Conservation (phyloP, 768 basidiomycete genomes). For the Mycena epipterygia region DNA sequence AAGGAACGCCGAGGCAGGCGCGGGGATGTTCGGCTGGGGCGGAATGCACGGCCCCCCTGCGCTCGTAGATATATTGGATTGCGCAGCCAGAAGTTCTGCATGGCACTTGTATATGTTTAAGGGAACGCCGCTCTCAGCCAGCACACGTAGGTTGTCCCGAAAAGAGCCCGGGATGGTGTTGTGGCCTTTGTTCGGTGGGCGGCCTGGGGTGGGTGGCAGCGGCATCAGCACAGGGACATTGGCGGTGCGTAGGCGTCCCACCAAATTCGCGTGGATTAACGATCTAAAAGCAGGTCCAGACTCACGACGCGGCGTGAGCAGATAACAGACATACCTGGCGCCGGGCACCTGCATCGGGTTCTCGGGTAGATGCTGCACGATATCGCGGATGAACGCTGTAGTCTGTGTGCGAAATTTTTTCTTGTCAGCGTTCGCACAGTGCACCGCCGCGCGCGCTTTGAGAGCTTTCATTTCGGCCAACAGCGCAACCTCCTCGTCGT, state of each 20-base stretch:
- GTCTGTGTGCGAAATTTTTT: slow-evolving; percentile 6
- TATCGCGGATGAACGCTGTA: slow-evolving; percentile 15
- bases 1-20: background rate
- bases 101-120: too few relatives aligned
- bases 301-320: background rate
- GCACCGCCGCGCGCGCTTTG: background rate
- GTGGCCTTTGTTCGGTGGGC: too few relatives aligned
- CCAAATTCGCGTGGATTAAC: background rate
- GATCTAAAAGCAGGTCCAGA: background rate
- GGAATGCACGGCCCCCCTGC: too few relatives aligned
- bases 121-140: too few relatives aligned
- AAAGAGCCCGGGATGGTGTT: too few relatives aligned
- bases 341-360: slow-evolving; percentile 7
- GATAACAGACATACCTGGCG: background rate
- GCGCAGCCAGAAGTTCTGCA: too few relatives aligned
- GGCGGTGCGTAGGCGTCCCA: too few relatives aligned
- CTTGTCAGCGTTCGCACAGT: background rate
- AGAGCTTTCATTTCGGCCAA: slow-evolving; percentile 13
- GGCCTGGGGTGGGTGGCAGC: too few relatives aligned
- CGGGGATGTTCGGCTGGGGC: background rate
- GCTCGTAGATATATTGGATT: too few relatives aligned
- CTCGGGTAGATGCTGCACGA: slow-evolving; percentile 20
- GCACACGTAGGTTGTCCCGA: too few relatives aligned
- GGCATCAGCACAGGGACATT: too few relatives aligned
- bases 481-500: slow-evolving; percentile 13